Conservation (phyloP, 116 monocot species). For the Cymodocea nodosa region DNA sequence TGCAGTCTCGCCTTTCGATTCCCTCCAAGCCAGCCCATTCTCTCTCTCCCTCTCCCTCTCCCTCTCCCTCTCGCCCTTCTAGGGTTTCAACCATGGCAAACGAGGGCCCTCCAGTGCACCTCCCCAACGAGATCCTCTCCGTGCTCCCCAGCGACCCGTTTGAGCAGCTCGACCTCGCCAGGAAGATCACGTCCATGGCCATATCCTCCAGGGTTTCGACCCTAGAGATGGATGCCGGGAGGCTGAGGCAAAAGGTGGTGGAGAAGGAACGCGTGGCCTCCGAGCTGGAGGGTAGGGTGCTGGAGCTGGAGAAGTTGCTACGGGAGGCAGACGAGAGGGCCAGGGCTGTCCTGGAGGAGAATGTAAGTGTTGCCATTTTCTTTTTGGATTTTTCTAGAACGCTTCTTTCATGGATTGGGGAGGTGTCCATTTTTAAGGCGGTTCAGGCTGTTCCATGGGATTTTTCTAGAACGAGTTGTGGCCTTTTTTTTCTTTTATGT, state of each 20-base stretch:
- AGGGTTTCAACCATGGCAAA: constrained; percentile 6
- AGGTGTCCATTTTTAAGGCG: background rate
- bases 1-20: no score
- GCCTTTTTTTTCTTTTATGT: background rate
- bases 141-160: constrained; percentile 83
- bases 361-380: constrained; percentile 23
- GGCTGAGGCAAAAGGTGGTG: constrained; percentile 31
- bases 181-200: constrained; percentile 91
- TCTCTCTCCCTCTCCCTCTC: background rate
- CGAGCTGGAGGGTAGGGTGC: constrained; percentile 45
- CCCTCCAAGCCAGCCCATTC: no score
- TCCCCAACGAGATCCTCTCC: constrained; percentile 68
- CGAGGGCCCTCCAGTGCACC: constrained; percentile 17
- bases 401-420: background rate
- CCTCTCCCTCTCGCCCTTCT: background rate
- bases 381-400: background rate
- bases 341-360: constrained; percentile 48
- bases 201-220: constrained; percentile 73
- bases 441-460: background rate
- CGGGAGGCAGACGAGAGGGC: constrained; percentile 46
- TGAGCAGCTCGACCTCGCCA: constrained; percentile 82
- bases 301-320: constrained; percentile 30
- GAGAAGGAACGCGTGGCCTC: constrained; percentile 58
- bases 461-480: background rate
- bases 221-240: constrained; percentile 53